Base-by-base conservation (phyloP, 2,329 filamentous ascomycete genomes). In the Ophiosphaerella herpotricha region DNA sequence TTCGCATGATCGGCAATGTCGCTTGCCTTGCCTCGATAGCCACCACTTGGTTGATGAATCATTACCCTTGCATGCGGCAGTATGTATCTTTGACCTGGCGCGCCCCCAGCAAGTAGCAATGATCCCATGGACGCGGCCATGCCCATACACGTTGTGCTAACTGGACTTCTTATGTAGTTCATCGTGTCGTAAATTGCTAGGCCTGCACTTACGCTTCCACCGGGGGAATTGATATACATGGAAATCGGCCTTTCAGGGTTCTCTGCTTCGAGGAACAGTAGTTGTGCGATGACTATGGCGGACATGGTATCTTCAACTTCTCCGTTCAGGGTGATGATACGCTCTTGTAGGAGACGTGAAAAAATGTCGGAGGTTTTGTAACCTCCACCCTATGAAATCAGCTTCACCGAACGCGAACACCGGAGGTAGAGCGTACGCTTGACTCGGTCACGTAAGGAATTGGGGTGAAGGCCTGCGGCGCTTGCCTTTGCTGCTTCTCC, bases 1-100 rank as follows among this genome's bases (percentile, higher is more conserved):
- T 92, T 97, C 5, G 94, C 94, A 70, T 99, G 96, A 56, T 99
- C 97, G 40, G 96, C 83, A 58, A 99, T 97, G 68, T 99, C 94
- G 29, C 77, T 82, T 26, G 85, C 85, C 58, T 87, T 85, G 11
- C 85, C 85, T 37, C 78, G 78, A 64, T 86, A 87, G 3, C 85
- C 85, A 39, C 93, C 93, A 2, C 89, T 86, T 1, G 95, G 94
- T 72, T 99, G 94, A 76, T 99, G 94, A 47, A 99, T 87, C 94
- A 99, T 99, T 68, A 99, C 89, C 45, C 90, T 89, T 62, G 87
- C 90, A 73, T 99, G 92, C n/a, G 92, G 92, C 31, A 99, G 82
- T 46, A 90, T 91, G 73, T 87, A 97, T 33, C 94, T 82, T 74
- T 94, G 91, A 13, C 91, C 91, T 1, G 88, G 81, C 50, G 90